phyloP scores from a whole-genome alignment of 2,329 filamentous ascomycete species.

The Phoma herbarum region DNA sequence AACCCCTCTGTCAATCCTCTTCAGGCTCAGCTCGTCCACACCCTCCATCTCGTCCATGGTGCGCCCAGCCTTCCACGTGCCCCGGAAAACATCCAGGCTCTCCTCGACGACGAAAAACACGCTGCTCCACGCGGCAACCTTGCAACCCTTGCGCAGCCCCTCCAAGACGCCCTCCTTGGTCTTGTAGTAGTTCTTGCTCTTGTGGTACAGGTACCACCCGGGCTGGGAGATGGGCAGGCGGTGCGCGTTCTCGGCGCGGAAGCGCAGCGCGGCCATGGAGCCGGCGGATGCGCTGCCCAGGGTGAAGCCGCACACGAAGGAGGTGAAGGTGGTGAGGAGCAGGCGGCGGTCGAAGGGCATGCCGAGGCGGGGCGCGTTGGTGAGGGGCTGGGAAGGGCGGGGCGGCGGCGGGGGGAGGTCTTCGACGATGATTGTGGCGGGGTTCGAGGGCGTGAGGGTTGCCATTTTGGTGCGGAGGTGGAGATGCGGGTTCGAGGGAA shows the following conservation, averaged over 20 bases:
- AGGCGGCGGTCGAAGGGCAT: conserved; percentile 73
- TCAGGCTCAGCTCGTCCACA: conserved; percentile 46
- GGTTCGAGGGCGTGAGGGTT: conserved; percentile 18
- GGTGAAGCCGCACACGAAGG: conserved; percentile 73
- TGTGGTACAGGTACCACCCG: conserved; percentile 99
- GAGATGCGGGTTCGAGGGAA: conserved; percentile 11
- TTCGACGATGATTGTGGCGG: conserved; percentile 2
- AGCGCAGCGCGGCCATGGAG: conserved; percentile 78
- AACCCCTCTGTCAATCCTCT: conserved; percentile 37
- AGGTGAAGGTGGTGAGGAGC: conserved; percentile 68
- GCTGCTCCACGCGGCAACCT: conserved; percentile 75
- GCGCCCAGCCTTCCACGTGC: conserved; percentile 56
- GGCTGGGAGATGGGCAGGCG: conserved; percentile 82
- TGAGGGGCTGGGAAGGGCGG: conserved; percentile 20
- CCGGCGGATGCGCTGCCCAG: conserved; percentile 78
- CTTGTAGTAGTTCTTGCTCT: conserved; percentile 92
- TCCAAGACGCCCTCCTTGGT: conserved; percentile 80
- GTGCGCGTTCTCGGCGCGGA: conserved; percentile 96
- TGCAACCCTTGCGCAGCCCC: conserved; percentile 76
- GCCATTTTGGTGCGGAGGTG: conserved; percentile 9
- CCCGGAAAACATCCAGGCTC: conserved; percentile 75
- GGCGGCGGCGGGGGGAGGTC: conserved; percentile 17
- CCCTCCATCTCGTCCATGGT: conserved; percentile 49
- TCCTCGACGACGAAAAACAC: conserved; percentile 85
- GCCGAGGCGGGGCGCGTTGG: conserved; percentile 58